A percentile compares a stretch with the other conserved stretches of the same genome.
Conservation (phyloP, 129 eudicot species). For the Oenanthe sinensis region DNA sequence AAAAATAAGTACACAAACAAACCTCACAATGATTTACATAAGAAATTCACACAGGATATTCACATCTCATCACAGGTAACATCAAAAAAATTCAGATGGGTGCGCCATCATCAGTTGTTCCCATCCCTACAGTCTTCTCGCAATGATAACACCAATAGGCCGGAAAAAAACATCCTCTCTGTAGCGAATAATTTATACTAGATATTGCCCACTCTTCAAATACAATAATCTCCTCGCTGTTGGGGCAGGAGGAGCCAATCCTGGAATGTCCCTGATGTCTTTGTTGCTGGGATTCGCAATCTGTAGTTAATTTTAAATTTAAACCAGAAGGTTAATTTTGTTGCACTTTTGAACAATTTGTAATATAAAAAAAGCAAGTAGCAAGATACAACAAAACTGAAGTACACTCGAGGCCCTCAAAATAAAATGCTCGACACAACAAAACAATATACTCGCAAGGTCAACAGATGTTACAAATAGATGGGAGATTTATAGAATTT, state of each 20-base stretch:
- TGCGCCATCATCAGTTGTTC: slow-evolving; percentile 3
- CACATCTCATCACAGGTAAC: slow-evolving; percentile 40
- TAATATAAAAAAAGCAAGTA: background rate
- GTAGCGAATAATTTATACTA: slow-evolving; percentile 15
- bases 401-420: background rate
- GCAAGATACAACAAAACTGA: background rate
- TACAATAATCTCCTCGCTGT: slow-evolving; percentile 64
- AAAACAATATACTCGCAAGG: background rate
- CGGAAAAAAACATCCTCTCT: background rate
- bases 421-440: background rate
- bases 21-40: slow-evolving; percentile 34
- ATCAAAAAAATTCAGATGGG: slow-evolving; percentile 12
- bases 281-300: slow-evolving; percentile 80
- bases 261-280: slow-evolving; percentile 76
- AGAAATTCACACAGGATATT: slow-evolving; percentile 23
- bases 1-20: slow-evolving; percentile 14
- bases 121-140: slow-evolving; percentile 7
- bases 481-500: background rate
- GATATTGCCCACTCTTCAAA: slow-evolving; percentile 26
- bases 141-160: background rate
- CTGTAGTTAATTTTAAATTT: slow-evolving; percentile 18
- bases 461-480: background rate
- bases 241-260: slow-evolving; percentile 95
- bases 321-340: background rate
- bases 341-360: background rate